A percentile compares a stretch with the other conserved stretches of the same genome.
Conservation (phyloP, 2,329 filamentous ascomycete species). For the Talaromyces sp. region DNA sequence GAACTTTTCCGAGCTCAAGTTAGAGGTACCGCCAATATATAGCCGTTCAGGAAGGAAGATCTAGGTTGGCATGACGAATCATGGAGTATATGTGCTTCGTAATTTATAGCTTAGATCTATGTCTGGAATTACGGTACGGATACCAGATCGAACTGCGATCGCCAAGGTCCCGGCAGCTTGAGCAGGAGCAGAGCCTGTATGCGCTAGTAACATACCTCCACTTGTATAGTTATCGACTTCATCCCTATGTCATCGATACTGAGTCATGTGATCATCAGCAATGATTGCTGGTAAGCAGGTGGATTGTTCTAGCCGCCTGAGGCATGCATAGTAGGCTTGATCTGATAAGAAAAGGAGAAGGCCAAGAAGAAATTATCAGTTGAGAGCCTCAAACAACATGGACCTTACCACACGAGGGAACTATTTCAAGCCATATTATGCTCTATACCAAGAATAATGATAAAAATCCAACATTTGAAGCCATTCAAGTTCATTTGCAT, state of each 20-base stretch:
- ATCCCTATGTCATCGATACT: neutral
- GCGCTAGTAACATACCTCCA: conserved; percentile 4
- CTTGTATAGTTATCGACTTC: conserved; percentile 10
- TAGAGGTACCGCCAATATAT: neutral
- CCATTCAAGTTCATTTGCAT: neutral
- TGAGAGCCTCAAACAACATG: too few relatives aligned
- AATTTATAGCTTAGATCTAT: conserved; percentile 8
- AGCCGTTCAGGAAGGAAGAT: conserved; percentile 20
- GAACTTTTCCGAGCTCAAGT: neutral
- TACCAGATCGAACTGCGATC: neutral
- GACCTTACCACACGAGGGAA: neutral
- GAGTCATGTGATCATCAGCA: neutral
- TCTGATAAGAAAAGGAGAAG: neutral
- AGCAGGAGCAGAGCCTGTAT: neutral
- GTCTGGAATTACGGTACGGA: neutral
- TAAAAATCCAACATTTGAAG: neutral
- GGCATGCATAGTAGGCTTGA: too few relatives aligned
- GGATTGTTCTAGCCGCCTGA: neutral
- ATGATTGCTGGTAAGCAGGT: neutral
- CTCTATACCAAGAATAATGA: neutral
- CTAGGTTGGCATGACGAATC: conserved; percentile 21
- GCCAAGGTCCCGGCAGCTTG: neutral
- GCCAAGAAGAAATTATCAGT: neutral
- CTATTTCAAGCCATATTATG: neutral
- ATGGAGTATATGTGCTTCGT: conserved; percentile 11